Evolutionary conservation across 148 eudicot species (phyloP), one percentile per base, ranked within the genome.

Genomic region (Silene uniflora): DNA sequence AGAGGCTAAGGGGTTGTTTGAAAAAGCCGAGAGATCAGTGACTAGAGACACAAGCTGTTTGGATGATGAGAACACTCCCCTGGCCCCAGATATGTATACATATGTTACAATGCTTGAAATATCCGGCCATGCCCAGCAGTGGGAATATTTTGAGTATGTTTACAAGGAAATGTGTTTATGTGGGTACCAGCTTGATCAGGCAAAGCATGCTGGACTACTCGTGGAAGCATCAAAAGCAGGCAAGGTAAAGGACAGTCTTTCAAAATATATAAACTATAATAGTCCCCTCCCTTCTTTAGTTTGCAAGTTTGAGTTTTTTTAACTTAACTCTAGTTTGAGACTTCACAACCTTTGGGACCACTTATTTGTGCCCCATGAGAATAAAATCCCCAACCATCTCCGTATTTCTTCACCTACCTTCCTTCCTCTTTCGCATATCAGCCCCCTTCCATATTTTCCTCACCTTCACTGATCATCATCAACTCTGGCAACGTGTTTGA

Each of bases 141-240:
- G 98, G 98, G 98, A 95, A 67, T 95, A 90, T 80, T 92, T 95
- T 70, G 98, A 95, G 81, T 76, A 85, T 78, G 88, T 92, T 29
- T 95, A 95, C 78, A 90, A 89, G 85, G 96, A 91, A 71, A 90
- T 95, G 98, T 78, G 83, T 63, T 84, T 95, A 47, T 81, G 78
- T 27, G 96, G 98, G 60, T 77, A 76, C 85, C 88, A 75, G 67
- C 81, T 89, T 77, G 86, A 89, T 84, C 92, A 88, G 76, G 84
- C 62, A 67, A 92, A 88, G 79, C 86, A 88, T 42, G 84, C 84
- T 27, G 62, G 64, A 22, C 85, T 95, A 62, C 87, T 95, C 67
- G 89, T 90, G n/a, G 81, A 88, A 82, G 97, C 97, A 63, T 89
- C 98, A 25, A 81, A 78, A 86, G 91, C 91, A 42, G 96, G 98